Percentiles rank a stretch among this genome's conserved stretches.
phyloP scores from a whole-genome alignment of 352 stramenopile species.

The Phytophthora fragariae region DNA sequence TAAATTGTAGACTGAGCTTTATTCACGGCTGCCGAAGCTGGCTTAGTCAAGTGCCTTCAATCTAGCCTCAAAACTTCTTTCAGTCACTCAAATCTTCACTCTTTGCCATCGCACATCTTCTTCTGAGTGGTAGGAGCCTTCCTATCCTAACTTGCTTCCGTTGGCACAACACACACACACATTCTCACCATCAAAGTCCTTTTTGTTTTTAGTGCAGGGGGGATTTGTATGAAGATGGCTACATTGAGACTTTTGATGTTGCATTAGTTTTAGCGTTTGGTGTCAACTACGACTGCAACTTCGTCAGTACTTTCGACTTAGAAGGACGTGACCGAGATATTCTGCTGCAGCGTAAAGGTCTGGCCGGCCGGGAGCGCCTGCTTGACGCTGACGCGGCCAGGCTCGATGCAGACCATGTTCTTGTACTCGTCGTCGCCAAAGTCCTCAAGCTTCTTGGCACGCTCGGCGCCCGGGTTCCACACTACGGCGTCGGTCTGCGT shows the following conservation, averaged over 20 bases:
- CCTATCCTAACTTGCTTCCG: too few relatives aligned
- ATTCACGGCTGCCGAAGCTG: too few relatives aligned
- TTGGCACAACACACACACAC: too few relatives aligned
- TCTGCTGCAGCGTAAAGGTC: constrained; percentile 52
- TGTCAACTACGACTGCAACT: constrained; percentile 4
- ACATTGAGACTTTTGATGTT: constrained; percentile 14
- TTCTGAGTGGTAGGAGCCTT: too few relatives aligned
- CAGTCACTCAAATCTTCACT: too few relatives aligned
- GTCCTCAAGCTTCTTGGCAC: constrained; percentile 92
- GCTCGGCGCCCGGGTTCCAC: constrained; percentile 94
- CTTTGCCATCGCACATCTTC: too few relatives aligned
- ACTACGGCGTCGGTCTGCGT: constrained; percentile 83
- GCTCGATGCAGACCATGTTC: constrained; percentile 96
- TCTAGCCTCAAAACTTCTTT: too few relatives aligned
- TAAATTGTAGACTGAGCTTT: too few relatives aligned
- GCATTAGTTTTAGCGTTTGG: too few relatives aligned
- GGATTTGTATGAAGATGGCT: constrained; percentile 24
- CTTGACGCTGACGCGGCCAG: constrained; percentile 76
- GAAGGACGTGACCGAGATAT: constrained; percentile 28
- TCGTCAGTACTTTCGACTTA: constrained; percentile 14
- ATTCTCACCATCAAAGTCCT: too few relatives aligned
- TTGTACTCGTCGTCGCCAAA: constrained; percentile 95
- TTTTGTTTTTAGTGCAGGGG: too few relatives aligned
- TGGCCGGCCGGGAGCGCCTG: constrained; percentile 54
- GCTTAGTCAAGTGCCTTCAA: too few relatives aligned